phyloP scores from a whole-genome alignment of 2,329 filamentous ascomycete species.

The Chalaropsis ovoidea region DNA sequence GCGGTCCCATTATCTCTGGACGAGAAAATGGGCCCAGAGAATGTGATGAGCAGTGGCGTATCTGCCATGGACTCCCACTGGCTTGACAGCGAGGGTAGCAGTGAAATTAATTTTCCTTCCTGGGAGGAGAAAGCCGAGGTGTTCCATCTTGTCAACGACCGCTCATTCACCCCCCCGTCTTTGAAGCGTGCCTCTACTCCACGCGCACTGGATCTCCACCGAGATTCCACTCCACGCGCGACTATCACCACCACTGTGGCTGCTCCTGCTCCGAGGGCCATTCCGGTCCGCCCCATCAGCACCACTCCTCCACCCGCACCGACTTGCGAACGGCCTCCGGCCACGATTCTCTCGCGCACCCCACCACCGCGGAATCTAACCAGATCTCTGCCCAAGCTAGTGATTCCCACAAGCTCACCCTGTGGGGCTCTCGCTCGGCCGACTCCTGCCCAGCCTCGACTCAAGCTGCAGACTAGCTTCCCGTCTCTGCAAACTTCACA shows the following conservation, averaged over 20 bases:
- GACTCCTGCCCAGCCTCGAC: neutral
- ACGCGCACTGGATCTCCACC: slow-evolving; percentile 7
- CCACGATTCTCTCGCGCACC: slow-evolving; percentile 19
- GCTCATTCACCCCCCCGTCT: slow-evolving; percentile 6
- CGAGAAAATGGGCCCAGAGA: neutral
- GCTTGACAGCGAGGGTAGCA: slow-evolving; percentile 17
- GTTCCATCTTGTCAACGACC: slow-evolving; percentile 5
- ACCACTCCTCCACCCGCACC: slow-evolving; percentile 20
- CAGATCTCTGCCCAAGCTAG: slow-evolving; percentile 16
- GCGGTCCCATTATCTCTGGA: neutral
- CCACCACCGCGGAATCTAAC: slow-evolving; percentile 21
- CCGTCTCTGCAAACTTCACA: neutral
- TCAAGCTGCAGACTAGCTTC: slow-evolving; percentile 15
- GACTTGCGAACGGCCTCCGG: slow-evolving; percentile 22
- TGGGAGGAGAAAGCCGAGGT: slow-evolving; percentile 28
- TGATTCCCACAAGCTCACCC: slow-evolving; percentile 13
- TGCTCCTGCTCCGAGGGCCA: neutral
- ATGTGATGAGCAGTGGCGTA: slow-evolving; percentile 2
- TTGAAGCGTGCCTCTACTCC: slow-evolving; percentile 23
- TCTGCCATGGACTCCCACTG: neutral
- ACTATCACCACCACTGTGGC: neutral
- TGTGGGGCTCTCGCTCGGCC: neutral
- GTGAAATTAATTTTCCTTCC: slow-evolving; percentile 22
- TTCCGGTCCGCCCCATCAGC: slow-evolving; percentile 11
- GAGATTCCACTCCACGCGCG: slow-evolving; percentile 11